Percentiles rank a stretch among this genome's conserved stretches.
phyloP scores from a whole-genome alignment of 768 basidiomycete species.

The Russula emetica region DNA sequence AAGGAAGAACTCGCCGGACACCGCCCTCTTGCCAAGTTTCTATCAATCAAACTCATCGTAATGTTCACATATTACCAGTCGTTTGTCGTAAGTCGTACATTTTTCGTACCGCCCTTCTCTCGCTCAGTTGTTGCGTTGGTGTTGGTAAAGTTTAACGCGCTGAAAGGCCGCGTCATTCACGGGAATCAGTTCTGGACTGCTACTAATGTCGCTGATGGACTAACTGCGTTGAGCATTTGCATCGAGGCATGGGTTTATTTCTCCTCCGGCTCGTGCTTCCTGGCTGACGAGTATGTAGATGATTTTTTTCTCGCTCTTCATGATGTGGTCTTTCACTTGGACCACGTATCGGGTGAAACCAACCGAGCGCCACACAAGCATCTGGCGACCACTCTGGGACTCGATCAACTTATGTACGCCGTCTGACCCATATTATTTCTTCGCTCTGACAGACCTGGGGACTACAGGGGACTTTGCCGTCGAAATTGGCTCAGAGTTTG shows the following conservation, averaged over 20 bases:
- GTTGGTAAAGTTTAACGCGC: constrained; percentile 50
- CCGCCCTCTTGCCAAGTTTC: constrained; percentile 78
- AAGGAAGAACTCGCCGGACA: constrained; percentile 70
- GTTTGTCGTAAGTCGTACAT: constrained; percentile 48
- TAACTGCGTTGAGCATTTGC: constrained; percentile 76
- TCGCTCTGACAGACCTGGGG: background rate
- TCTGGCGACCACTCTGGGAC: constrained; percentile 72
- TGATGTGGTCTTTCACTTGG: constrained; percentile 80
- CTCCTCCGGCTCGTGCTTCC: constrained; percentile 1
- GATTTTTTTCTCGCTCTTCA: constrained; percentile 71
- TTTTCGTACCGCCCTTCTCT: background rate
- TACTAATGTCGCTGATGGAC: constrained; percentile 78
- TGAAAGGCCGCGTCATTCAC: constrained; percentile 71
- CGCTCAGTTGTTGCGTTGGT: background rate
- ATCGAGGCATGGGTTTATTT: constrained; percentile 56
- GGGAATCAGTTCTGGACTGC: constrained; percentile 77
- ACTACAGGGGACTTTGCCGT: constrained; percentile 20
- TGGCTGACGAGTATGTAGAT: constrained; percentile 46
- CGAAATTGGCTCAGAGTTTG: constrained; percentile 62
- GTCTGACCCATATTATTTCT: background rate
- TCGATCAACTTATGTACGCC: constrained; percentile 46
- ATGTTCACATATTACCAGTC: constrained; percentile 88
- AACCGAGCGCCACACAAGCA: constrained; percentile 46
- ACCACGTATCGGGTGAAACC: constrained; percentile 53
- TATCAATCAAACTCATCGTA: constrained; percentile 82